Evolutionary conservation across 192 early-diverging fungal species (phyloP), one percentile per base, ranked within the genome.

Genomic region (Thamnidium elegans): DNA sequence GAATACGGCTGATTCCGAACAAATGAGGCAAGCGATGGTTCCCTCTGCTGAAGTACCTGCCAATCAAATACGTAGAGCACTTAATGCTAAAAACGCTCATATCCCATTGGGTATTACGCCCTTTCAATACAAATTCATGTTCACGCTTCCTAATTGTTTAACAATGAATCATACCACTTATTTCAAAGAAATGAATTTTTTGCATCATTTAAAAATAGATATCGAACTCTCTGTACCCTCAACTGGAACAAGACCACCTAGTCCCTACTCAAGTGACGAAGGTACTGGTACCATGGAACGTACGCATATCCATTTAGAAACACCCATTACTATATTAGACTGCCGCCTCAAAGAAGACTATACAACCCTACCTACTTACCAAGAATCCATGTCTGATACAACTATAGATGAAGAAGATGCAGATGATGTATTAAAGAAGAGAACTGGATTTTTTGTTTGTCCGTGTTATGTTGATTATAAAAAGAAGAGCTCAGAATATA

Each of bases 291-390:
- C 15, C n/a, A 56, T 10, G 1, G 15, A 45, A 46, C 58, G 58
- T 2, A 43, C 51, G 2, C 65, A 54, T 23, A 67, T 72, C 0
- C 65, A 56, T 6, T 31, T 72, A 11, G 71, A 67, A 3, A 67
- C 48, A 15, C 59, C 59, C 7, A 67, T 72, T 11, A 72, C 71
- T 4, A 63, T 72, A 6, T 36, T 72, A 0, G 71, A 72, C 30
- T 72, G 71, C 44, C 50, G 71, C 2, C 21, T 72, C 1, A 72
- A 72, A 19, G 65, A 72, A 45, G 71, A 72, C 8, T 72, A 63
- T 59, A 54, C 60, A 0, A 45, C 59, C 4, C 20, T 72, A 44
- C 71, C 71, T 21, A 72, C 71, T 7, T 72, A 72, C 23, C 58
- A 64, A 8, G 46, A 50, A 14, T 62, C 65, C 7, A 45, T 69